Evolutionary conservation across 73 alveolate genomes (phyloP), one percentile per base, ranked within the genome.

Genomic region (Tetrahymena elliotti): DNA sequence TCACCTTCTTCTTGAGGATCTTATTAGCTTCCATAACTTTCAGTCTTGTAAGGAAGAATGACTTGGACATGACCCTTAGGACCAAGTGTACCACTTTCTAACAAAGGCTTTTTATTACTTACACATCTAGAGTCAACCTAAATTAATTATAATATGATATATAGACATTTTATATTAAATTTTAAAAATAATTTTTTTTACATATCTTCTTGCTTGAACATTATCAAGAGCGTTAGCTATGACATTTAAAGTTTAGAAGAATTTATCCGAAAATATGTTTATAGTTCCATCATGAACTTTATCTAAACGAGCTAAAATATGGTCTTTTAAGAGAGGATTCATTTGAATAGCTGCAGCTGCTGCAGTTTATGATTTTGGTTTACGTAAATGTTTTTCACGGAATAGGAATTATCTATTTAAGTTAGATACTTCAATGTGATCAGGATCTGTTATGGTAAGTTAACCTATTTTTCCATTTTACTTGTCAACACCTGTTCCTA

Each of bases 61-160:
- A 98, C 97, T 95, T 98, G 97, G 33, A 98, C 99, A 95, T 98
- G 99, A 0, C 99, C 99, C 92, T 98, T 98, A 15, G 99, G 99
- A n/a, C 99, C 99, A 35, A 98, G 97, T 33, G 99, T 98, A 6
- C 99, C 99, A 82, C 99, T 97, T 94, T 98, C 99, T 52, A 98
- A 93, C 41, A 98, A 93, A 27, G 99, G 98, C 34, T 93, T 96
- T 38, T 98, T 93, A 41, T 97, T 96, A 33, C 96, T 93, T 2
- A 98, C 99, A 84, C 99, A 98, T 93, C 98, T 95, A 15, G 98
- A 84, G 95, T 98, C 99, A 53, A 98, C 88, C 88, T 68, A 2
- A 10, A 47, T 47, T 47, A 47, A 18, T 47, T 47, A 8, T n/a
- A n/a, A n/a, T 40, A 40, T 40, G 54, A 40, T 40, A 40, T 10